Evolutionary conservation across 768 basidiomycete species (phyloP), one percentile per base, ranked within the genome.

Genomic region (Boletus fagicola): DNA sequence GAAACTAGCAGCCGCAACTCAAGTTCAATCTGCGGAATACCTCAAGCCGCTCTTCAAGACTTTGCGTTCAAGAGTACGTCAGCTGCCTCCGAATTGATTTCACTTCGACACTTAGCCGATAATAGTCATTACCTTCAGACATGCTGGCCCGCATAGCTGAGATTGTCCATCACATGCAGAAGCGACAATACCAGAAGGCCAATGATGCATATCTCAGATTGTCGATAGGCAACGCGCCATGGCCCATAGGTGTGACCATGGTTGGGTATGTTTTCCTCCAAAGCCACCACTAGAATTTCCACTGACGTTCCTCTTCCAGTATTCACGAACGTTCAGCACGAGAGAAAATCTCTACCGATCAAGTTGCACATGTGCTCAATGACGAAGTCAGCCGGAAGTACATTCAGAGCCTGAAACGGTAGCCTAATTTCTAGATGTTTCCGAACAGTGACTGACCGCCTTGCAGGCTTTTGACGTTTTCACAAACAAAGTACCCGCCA

Each of bases 191-290:
- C 65, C 94, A 98, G 72, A 83, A 80, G 53, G 96, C 97, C 3
- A 99, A 98, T 66, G 97, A 99, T 69, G 88, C 95, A 0, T 99
- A 99, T 71, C 84, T 99, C 24, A 89, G 97, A 8, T 78, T 99
- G 39, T 94, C 92, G 6, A 99, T 99, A 61, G 97, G 97, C 35
- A 99, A 97, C 66, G 96, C 97, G 0, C 95, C 97, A 3, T 99
- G 97, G 97, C 97, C 97, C 2, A 99, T 99, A 67, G 97, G 97
- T 43, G 97, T 99, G 10, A 99, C 97, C 59, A 96, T 96, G 90
- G 97, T 98, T 76, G 95, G 94, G 93, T 94, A 74, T 39, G 87
- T 78, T 12, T 40, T 53, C 44, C 30, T 42, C 15, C 24, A 22
- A 13, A 15, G 1, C 28, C 26, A 22, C 39, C 4, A 4, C 3